Evolutionary conservation across 768 basidiomycete species (phyloP).

Genomic region (Termitomyces titanicus): DNA sequence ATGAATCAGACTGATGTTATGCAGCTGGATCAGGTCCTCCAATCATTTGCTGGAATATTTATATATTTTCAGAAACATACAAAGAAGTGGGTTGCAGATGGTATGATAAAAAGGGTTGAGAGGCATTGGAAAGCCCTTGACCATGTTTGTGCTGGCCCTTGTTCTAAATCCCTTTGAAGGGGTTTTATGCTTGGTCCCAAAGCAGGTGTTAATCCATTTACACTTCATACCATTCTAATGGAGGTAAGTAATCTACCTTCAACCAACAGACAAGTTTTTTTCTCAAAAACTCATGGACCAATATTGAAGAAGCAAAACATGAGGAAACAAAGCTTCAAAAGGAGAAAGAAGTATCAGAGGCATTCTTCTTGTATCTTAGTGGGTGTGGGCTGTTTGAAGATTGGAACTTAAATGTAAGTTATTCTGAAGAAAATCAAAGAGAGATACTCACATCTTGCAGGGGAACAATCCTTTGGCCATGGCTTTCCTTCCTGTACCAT

Average conservation of each 20-base stretch:
- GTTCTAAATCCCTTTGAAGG: not conserved
- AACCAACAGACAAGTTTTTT: no score
- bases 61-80: constrained; percentile 5
- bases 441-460: not conserved
- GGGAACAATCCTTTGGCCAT: not conserved
- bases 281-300: not conserved
- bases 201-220: not conserved
- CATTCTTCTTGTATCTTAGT: not conserved
- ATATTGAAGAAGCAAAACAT: not conserved
- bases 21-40: no score
- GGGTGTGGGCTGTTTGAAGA: not conserved
- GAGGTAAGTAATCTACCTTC: not conserved
- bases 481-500: not conserved
- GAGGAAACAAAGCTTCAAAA: not conserved
- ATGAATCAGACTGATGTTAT: no score
- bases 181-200: not conserved
- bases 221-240: not conserved
- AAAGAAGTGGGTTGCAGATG: not conserved
- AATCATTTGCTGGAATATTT: no score
- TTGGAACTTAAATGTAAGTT: not conserved
- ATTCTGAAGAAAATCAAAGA: not conserved
- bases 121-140: not conserved
- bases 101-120: not conserved
- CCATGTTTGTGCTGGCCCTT: not conserved
- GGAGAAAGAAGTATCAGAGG: not conserved